These are phyloP conservation scores for Ophiostoma pallidulum DNA, from an alignment of 2,329 filamentous ascomycete genomes.

Conservation along the genomic window DNA sequence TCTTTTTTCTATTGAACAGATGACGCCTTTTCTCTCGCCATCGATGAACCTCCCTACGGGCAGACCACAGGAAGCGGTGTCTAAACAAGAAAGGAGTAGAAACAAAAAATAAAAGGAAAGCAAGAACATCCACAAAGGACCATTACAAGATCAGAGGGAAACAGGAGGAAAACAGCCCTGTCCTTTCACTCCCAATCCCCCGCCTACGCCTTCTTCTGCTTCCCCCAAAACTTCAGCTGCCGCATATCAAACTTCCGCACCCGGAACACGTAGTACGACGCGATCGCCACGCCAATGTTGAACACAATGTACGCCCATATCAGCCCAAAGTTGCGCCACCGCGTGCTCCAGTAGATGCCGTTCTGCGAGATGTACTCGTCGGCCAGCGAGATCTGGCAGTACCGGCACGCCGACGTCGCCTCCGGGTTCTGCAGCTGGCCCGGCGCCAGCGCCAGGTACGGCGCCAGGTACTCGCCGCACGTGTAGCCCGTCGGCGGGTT, in stretches of 20 bases:
- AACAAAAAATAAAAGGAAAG: no score
- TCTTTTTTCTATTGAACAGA: no score
- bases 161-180: not conserved
- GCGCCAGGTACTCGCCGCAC: conserved; percentile 48
- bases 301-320: conserved; percentile 43
- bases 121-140: no score
- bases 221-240: conserved; percentile 10
- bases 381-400: conserved; percentile 42
- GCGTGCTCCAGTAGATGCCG: conserved; percentile 42
- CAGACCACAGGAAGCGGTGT: no score
- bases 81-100: no score
- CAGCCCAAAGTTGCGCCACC: conserved; percentile 59
- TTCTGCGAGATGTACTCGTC: conserved; percentile 40
- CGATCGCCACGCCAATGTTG: conserved; percentile 49
- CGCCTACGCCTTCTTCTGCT: conserved; percentile 1
- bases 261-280: conserved; percentile 13
- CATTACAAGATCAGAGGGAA: no score
- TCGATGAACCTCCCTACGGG: no score
- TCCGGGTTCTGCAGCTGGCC: conserved; percentile 43
- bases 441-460: conserved; percentile 37
- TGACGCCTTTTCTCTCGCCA: no score
- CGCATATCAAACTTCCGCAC: conserved; percentile 2
- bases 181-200: not conserved
- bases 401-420: conserved; percentile 43
- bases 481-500: conserved; percentile 46